Conservation (phyloP, 768 basidiomycete genomes). For the Leccinum ochraceum region DNA sequence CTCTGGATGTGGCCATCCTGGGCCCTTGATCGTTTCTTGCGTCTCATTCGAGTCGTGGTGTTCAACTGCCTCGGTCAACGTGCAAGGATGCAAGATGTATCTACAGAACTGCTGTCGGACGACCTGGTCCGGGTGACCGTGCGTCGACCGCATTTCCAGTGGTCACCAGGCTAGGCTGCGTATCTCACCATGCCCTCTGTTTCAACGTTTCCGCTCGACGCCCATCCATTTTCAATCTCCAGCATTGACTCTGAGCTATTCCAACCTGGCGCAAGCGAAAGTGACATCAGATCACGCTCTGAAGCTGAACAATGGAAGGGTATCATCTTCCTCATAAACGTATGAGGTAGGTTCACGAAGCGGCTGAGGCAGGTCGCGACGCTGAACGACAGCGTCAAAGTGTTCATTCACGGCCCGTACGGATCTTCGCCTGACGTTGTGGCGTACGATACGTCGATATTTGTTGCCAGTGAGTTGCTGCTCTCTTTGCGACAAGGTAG, state of each 20-base stretch:
- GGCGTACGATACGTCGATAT: slow-evolving; percentile 45
- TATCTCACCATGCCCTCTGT: slow-evolving; percentile 52
- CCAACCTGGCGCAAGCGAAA: background rate
- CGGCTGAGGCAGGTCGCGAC: slow-evolving; percentile 39
- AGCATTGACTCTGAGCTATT: slow-evolving; percentile 35
- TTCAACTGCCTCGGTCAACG: slow-evolving; percentile 40
- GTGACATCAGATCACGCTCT: background rate
- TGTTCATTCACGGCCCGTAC: slow-evolving; percentile 64
- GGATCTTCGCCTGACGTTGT: slow-evolving; percentile 43
- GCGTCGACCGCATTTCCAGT: slow-evolving; percentile 47
- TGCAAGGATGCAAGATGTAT: slow-evolving; percentile 35
- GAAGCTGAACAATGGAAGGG: slow-evolving; percentile 35
- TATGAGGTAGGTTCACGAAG: slow-evolving; percentile 60
- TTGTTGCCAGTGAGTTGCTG: slow-evolving; percentile 46
- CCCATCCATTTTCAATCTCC: slow-evolving; percentile 66
- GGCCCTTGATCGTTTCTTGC: slow-evolving; percentile 51
- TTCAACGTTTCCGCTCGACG: slow-evolving; percentile 46
- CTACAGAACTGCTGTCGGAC: slow-evolving; percentile 44
- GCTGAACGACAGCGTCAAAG: slow-evolving; percentile 37
- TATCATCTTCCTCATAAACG: slow-evolving; percentile 61
- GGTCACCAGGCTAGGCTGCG: slow-evolving; percentile 55
- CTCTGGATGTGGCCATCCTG: slow-evolving; percentile 36
- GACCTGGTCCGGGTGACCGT: slow-evolving; percentile 50
- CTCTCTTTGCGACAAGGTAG: background rate
- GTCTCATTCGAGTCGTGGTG: slow-evolving; percentile 43